Evolutionary conservation across 2,329 filamentous ascomycete species (phyloP), one percentile per base, ranked within the genome.

Genomic region (Trichoderma afroharzianum): DNA sequence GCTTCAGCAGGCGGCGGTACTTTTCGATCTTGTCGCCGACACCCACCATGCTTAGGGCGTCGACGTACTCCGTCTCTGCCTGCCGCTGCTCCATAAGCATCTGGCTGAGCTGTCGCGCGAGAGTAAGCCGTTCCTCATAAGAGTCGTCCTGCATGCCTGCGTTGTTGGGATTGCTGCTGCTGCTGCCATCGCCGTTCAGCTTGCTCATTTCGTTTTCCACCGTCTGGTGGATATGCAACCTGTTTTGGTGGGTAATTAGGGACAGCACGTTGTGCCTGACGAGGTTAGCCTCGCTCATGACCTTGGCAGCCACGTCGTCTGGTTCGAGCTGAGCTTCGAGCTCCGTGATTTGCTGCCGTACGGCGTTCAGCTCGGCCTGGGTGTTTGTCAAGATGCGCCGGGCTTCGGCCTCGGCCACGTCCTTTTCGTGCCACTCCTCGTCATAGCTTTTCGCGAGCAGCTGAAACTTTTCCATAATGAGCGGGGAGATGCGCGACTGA

Each of bases 371-470:
- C 78, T 95, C 93, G 36, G 87, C 85, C 73, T 92, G 88, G 0
- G 92, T 90, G 75, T 91, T 91, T 72, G 85, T 85, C 18, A 93
- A 84, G 70, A 91, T 88, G 18, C 88, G 85, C 63, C 88, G 88
- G 3, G 91, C 91, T 78, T 93, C 92, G 30, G 87, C 86, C 76
- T 92, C 90, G 3, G 89, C 89, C 21, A 87, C 85, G 67, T 93
- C 89, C 78, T 93, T 94, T 74, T 94, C 92, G 67, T 88, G 86
- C 76, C 93, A 88, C 78, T 95, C 92, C 32, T 91, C 88, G 72
- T 96, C 93, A 77, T 93, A 94, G 70, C 86, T 90, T 71, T 86
- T 85, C 2, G 92, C 89, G 12, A 95, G 84, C 74, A 91, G 90
- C 75, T 90, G 88, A 73, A 93, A 90, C 75, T 93, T 93, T 71